phyloP scores from a whole-genome alignment of 2,329 filamentous ascomycete species.

The Biscogniauxia sp. region DNA sequence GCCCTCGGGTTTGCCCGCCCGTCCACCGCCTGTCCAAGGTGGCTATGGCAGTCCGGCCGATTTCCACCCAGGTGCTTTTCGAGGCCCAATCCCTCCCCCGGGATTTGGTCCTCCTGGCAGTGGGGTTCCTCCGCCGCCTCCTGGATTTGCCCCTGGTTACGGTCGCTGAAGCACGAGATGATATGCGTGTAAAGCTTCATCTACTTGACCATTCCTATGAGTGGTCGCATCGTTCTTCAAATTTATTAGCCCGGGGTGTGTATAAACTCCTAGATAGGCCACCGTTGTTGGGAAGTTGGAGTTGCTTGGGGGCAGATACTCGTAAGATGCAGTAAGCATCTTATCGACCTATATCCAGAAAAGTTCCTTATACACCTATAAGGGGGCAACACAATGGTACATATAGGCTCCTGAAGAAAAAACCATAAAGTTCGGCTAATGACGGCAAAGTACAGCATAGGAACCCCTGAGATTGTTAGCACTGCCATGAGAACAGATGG shows the following conservation, averaged over 20 bases:
- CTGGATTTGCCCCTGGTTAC: constrained; percentile 30
- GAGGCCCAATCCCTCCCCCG: constrained; percentile 42
- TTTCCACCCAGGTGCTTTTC: constrained; percentile 46
- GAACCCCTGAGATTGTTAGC: neutral
- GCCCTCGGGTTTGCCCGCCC: constrained; percentile 58
- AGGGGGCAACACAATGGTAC: neutral
- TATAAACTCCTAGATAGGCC: neutral
- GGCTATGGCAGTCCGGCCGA: constrained; percentile 65
- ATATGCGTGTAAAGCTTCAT: neutral
- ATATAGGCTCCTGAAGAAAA: neutral
- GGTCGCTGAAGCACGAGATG: constrained; percentile 19
- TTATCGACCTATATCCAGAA: neutral
- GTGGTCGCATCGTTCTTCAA: neutral
- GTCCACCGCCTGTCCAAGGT: constrained; percentile 66
- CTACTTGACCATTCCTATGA: neutral
- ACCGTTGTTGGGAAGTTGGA: neutral
- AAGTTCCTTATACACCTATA: neutral
- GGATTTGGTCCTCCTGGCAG: constrained; percentile 41
- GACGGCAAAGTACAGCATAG: neutral
- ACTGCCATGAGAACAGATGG: neutral
- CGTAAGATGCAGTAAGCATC: neutral
- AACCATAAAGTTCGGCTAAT: neutral
- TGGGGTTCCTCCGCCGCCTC: constrained; percentile 26
- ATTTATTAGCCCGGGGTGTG: neutral
- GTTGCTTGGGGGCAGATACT: neutral